Percentiles rank a stretch among this genome's conserved stretches.
Evolutionary conservation across 345 rosid genomes (phyloP).

Genomic region (Melaleuca alternifolia): DNA sequence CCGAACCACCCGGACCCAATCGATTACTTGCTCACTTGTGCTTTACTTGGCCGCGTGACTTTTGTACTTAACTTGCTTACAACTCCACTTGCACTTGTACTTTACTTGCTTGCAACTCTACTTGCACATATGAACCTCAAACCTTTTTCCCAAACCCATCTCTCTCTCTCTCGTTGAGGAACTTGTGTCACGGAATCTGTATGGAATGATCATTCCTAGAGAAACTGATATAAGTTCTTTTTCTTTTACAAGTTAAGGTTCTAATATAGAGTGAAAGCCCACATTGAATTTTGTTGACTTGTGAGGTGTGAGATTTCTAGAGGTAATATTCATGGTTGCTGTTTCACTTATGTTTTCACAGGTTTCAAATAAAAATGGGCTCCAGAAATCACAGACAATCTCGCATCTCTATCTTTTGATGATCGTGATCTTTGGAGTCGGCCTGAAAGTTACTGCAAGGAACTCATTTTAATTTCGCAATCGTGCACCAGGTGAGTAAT

Average conservation of each 20-base stretch:
- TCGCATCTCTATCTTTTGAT: not conserved
- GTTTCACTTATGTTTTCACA: not conserved
- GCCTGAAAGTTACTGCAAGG: conserved; percentile 1
- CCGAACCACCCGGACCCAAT: too few relatives aligned
- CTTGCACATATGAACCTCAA: not conserved
- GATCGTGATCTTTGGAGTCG: conserved; percentile 6
- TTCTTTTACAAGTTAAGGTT: not conserved
- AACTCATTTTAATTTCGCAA: not conserved
- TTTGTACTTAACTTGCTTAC: not conserved
- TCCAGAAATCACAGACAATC: not conserved
- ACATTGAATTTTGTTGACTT: not conserved
- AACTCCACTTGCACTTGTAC: not conserved
- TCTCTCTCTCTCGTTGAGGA: not conserved
- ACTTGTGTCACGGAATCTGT: not conserved
- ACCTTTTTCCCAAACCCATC: conserved; percentile 3
- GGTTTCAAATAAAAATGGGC: conserved; percentile 12
- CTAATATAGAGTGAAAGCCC: not conserved
- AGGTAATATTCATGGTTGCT: not conserved
- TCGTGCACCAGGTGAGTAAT: conserved; percentile 13
- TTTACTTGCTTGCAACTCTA: not conserved
- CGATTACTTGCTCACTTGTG: too few relatives aligned
- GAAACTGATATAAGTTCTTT: not conserved
- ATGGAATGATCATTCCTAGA: not conserved
- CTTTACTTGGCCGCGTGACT: not conserved
- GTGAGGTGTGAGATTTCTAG: not conserved